These are phyloP conservation scores for Melaleuca alternifolia DNA, from an alignment of 345 rosid species.

Conservation along the genomic window DNA sequence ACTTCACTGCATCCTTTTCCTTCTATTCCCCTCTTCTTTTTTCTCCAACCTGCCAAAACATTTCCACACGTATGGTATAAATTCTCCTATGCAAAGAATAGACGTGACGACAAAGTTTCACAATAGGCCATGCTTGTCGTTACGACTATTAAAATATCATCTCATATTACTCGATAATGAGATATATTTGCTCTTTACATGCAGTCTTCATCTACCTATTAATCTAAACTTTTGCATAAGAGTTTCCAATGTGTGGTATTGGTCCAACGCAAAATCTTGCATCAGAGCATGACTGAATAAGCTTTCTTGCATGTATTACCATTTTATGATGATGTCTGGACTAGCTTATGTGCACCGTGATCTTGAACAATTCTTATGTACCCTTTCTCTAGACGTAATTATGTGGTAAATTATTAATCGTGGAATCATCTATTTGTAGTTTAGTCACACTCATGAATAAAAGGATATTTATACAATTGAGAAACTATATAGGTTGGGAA, in stretches of 20 bases:
- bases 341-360: background rate
- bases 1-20: background rate
- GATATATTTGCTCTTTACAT: rapidly evolving
- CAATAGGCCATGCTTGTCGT: background rate
- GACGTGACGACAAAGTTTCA: background rate
- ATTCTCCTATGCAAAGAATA: background rate
- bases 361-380: no score
- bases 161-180: background rate
- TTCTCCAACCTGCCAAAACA: background rate
- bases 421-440: no score
- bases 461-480: no score
- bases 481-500: no score
- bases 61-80: background rate
- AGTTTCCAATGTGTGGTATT: background rate
- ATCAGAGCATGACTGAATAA: background rate
- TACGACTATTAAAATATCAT: background rate
- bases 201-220: background rate
- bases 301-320: background rate
- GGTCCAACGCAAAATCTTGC: background rate
- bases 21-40: background rate
- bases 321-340: background rate
- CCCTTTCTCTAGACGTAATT: no score
- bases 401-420: no score
- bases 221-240: background rate
- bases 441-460: no score